Conservation (phyloP, 2,329 filamentous ascomycete genomes). For the Alternaria viburni region DNA sequence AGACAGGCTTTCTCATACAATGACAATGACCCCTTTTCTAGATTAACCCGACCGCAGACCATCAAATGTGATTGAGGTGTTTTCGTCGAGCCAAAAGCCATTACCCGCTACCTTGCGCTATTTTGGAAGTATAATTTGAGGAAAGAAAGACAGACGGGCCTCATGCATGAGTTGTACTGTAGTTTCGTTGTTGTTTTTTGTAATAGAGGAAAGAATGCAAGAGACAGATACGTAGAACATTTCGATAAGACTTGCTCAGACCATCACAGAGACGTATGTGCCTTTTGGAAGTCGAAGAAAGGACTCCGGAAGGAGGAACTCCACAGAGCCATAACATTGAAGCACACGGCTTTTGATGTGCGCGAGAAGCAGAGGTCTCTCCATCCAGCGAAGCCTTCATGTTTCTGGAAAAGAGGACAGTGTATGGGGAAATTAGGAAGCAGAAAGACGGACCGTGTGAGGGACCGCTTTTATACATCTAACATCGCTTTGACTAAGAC, state of each 20-base stretch:
- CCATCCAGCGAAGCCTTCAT: too few species aligned
- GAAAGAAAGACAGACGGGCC: background rate
- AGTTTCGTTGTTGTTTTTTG: background rate
- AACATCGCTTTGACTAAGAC: too few species aligned
- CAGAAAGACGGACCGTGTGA: background rate
- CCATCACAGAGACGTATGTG: rapidly evolving
- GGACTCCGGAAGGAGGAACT: background rate
- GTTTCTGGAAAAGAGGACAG: background rate
- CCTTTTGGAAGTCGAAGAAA: background rate
- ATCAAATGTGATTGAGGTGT: rapidly evolving
- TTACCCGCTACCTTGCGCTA: rapidly evolving
- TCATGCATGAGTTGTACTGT: too few species aligned
- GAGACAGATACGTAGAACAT: rapidly evolving
- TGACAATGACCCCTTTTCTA: too few species aligned
- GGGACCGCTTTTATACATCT: too few species aligned
- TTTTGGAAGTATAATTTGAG: background rate
- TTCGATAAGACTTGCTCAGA: background rate
- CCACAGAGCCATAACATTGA: too few species aligned
- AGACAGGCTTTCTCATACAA: too few species aligned
- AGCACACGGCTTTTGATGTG: too few species aligned
- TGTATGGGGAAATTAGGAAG: background rate
- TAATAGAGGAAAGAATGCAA: background rate
- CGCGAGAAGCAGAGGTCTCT: too few species aligned
- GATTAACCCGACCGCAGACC: too few species aligned
- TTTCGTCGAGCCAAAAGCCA: background rate